phyloP scores from a whole-genome alignment of 495 filamentous ascomycete species.

The Parachaetomium inaequale region DNA sequence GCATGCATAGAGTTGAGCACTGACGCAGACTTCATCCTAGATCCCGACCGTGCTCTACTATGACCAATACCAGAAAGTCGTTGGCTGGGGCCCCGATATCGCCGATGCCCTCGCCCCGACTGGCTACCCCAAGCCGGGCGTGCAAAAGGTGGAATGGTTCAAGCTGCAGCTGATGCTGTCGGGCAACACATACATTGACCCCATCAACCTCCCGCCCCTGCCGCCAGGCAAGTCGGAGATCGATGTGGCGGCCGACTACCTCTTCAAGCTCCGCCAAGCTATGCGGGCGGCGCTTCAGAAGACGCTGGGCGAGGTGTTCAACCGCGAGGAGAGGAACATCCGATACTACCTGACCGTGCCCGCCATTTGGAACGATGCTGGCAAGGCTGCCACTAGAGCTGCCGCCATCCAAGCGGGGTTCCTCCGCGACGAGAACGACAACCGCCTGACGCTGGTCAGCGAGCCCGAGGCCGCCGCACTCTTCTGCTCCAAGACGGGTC shows the following conservation, averaged over 20 bases:
- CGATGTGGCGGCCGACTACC: slow-evolving; percentile 72
- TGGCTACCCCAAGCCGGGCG: slow-evolving; percentile 70
- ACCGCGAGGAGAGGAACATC: slow-evolving; percentile 71
- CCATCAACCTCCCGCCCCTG: slow-evolving; percentile 71
- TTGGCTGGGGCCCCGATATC: slow-evolving; percentile 74
- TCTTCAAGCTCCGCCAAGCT: slow-evolving; percentile 70
- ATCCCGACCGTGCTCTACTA: slow-evolving; percentile 74
- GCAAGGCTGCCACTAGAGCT: slow-evolving; percentile 67
- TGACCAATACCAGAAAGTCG: slow-evolving; percentile 72
- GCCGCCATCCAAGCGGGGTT: slow-evolving; percentile 73
- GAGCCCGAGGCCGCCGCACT: slow-evolving; percentile 70
- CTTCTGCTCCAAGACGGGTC: slow-evolving; percentile 70
- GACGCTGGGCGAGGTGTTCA: slow-evolving; percentile 73
- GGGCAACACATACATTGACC: slow-evolving; percentile 75
- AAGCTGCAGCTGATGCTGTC: slow-evolving; percentile 75
- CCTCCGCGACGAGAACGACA: slow-evolving; percentile 71
- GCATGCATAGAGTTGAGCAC: not conserved
- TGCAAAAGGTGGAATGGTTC: slow-evolving; percentile 78
- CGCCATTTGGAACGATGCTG: slow-evolving; percentile 74
- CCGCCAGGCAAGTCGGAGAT: slow-evolving; percentile 74
- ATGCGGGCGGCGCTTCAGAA: slow-evolving; percentile 71
- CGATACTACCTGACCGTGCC: slow-evolving; percentile 70
- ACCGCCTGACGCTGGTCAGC: slow-evolving; percentile 65
- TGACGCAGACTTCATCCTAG: slow-evolving; percentile 33
- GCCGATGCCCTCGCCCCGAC: slow-evolving; percentile 70